Evolutionary conservation across 192 early-diverging fungal species (phyloP), one percentile per base, ranked within the genome.

Genomic region (Obelidium mucronatum): DNA sequence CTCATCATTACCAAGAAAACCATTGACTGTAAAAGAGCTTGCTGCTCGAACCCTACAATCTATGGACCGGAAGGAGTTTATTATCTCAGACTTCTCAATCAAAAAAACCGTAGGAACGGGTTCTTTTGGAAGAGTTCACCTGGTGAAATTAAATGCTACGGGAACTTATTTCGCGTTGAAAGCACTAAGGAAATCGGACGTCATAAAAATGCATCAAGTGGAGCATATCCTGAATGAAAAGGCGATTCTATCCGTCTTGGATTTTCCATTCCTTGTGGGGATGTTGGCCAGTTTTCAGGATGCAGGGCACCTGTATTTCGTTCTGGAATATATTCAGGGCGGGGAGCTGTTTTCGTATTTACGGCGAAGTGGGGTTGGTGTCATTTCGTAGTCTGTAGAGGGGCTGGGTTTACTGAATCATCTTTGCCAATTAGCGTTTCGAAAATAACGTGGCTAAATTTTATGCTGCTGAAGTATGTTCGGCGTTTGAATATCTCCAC

Each of bases 211-310:
- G 70, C 92, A 93, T 81, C 96, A 98, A 78, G 94, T 98, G 6
- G 95, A 98, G 84, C 95, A 98, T 76, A 96, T 94, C 40, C 92
- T 94, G 75, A 97, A 95, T 81, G 96, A 98, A 82, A 93, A 94
- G 76, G 81, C 87, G 58, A 96, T 98, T 77, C 84, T 98, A 36
- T 93, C 93, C 67, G 78, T 86, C 39, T 88, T 95, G 62, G 84
- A 87, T 58, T 92, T 93, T 63, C 95, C 95, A 31, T 97, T 96
- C 73, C 79, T 98, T 39, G 94, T 98, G 62, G 87, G 91, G 67
- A 89, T 97, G 79, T 30, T 85, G 1, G 92, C 92, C 15, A 91
- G 91, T 22, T 96, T 94, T 80, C 96, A 98, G 83, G 95, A 98
- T 80, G 81, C 86, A 53, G 78, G 84, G 42, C 95, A 95, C 77